phyloP scores from a whole-genome alignment of 129 eudicot genomes.

The Pittosporum tobira region DNA sequence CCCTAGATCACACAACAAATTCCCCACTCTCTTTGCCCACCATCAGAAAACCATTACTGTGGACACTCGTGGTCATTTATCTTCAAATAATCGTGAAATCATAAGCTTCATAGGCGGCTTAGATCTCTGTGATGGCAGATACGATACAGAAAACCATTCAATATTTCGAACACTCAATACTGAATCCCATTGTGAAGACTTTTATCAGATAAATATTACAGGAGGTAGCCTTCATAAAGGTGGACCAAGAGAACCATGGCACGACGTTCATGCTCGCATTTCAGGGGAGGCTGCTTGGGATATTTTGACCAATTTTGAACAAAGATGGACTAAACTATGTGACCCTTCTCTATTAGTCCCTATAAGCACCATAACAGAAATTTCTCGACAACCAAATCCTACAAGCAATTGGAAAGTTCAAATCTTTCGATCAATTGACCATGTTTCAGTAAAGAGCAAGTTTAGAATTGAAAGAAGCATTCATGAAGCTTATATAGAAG shows the following conservation, averaged over 20 bases:
- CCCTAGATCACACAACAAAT: constrained; percentile 60
- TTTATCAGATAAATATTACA: constrained; percentile 67
- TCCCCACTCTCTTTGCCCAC: constrained; percentile 80
- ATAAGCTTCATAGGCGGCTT: constrained; percentile 72
- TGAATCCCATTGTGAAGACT: constrained; percentile 64
- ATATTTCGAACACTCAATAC: constrained; percentile 61
- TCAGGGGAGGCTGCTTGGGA: constrained; percentile 75
- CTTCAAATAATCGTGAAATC: constrained; percentile 63
- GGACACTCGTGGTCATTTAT: constrained; percentile 40
- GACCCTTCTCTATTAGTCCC: constrained; percentile 56
- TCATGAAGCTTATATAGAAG: constrained; percentile 84
- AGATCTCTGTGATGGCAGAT: constrained; percentile 87
- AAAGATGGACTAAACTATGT: constrained; percentile 76
- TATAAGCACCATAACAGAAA: constrained; percentile 25
- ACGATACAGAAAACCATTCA: constrained; percentile 83
- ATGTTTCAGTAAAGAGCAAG: constrained; percentile 40
- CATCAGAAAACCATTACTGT: constrained; percentile 84
- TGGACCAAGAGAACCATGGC: constrained; percentile 98
- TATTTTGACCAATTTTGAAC: constrained; percentile 74
- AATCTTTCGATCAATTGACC: constrained; percentile 85
- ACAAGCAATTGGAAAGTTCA: constrained; percentile 68
- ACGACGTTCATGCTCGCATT: constrained; percentile 76
- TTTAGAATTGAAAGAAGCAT: constrained; percentile 50
- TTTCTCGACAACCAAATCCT: constrained; percentile 22
- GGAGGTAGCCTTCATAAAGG: constrained; percentile 80